Evolutionary conservation across 495 filamentous ascomycete species (phyloP).

Genomic region (Neurospora tetraspora): DNA sequence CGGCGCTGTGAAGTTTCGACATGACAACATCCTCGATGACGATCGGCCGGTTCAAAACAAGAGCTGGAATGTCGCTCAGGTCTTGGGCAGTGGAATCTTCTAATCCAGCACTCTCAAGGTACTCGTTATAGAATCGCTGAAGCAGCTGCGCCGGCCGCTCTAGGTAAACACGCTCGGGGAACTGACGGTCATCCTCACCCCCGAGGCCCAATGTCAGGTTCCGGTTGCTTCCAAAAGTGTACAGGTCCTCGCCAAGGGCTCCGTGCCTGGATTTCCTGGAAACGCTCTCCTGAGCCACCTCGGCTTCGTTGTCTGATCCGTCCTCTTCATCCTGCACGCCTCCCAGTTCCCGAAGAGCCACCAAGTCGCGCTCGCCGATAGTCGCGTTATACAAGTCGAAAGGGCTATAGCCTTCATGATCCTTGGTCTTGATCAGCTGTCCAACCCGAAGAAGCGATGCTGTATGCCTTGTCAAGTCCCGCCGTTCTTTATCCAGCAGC

Average conservation of each 20-base stretch:
- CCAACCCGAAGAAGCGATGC: constrained; percentile 36
- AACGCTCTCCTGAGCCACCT: constrained; percentile 11
- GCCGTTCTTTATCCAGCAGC: constrained; percentile 65
- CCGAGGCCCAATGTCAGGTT: constrained; percentile 87
- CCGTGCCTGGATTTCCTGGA: neutral
- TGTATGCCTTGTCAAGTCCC: constrained; percentile 47
- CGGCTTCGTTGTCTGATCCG: constrained; percentile 31
- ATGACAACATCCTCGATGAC: constrained; percentile 68
- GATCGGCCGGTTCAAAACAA: constrained; percentile 59
- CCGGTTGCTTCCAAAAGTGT: constrained; percentile 89
- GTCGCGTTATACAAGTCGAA: constrained; percentile 85
- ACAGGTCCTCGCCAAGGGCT: constrained; percentile 67
- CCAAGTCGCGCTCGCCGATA: constrained; percentile 50
- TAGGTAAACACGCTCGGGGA: constrained; percentile 70
- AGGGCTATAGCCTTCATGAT: constrained; percentile 86
- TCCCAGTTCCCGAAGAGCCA: constrained; percentile 9
- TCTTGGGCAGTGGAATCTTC: constrained; percentile 23
- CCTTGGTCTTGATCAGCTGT: constrained; percentile 85
- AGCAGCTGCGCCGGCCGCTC: constrained; percentile 75
- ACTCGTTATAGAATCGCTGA: constrained; percentile 53
- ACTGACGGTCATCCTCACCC: constrained; percentile 88
- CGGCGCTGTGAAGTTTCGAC: constrained; percentile 85
- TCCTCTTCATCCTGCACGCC: constrained; percentile 20
- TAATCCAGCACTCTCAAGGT: constrained; percentile 30
- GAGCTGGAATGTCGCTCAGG: constrained; percentile 48